Percentiles rank a stretch among this genome's conserved stretches.
Evolutionary conservation across 2,329 filamentous ascomycete species (phyloP).

Genomic region (Colletotrichum aenigma): DNA sequence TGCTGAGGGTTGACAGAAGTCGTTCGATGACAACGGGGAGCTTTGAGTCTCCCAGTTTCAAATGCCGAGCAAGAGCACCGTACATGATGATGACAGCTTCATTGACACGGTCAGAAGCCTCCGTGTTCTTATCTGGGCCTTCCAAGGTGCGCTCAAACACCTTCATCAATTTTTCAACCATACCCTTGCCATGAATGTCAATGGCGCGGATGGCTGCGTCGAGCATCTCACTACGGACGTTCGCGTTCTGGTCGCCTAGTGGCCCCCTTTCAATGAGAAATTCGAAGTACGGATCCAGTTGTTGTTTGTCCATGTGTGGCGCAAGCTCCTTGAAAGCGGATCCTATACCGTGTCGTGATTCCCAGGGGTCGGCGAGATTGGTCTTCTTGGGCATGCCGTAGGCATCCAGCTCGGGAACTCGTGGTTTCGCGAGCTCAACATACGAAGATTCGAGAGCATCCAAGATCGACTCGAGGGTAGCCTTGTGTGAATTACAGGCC

Average conservation of each 20-base stretch:
- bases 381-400: slow-evolving; percentile 94
- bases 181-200: slow-evolving; percentile 76
- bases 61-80: slow-evolving; percentile 87
- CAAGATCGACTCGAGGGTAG: slow-evolving; percentile 67
- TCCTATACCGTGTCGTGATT: slow-evolving; percentile 86
- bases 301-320: slow-evolving; percentile 66
- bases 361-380: slow-evolving; percentile 89
- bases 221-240: slow-evolving; percentile 88
- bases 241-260: slow-evolving; percentile 78
- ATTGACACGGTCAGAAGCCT: slow-evolving; percentile 87
- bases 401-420: slow-evolving; percentile 83
- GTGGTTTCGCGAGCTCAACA: slow-evolving; percentile 78
- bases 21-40: slow-evolving; percentile 88
- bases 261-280: slow-evolving; percentile 89
- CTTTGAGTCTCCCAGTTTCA: slow-evolving; percentile 83
- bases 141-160: slow-evolving; percentile 90
- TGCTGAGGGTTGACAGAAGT: slow-evolving; percentile 85
- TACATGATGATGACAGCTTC: slow-evolving; percentile 98
- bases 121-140: slow-evolving; percentile 79
- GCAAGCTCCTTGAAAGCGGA: slow-evolving; percentile 85
- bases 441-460: slow-evolving; percentile 74
- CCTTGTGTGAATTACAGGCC: slow-evolving; percentile 65
- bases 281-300: slow-evolving; percentile 78
- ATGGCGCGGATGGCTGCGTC: slow-evolving; percentile 86
- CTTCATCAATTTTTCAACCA: slow-evolving; percentile 90